Evolutionary conservation across 2,329 filamentous ascomycete genomes (phyloP).

Genomic region (Juglanconis juglandina): DNA sequence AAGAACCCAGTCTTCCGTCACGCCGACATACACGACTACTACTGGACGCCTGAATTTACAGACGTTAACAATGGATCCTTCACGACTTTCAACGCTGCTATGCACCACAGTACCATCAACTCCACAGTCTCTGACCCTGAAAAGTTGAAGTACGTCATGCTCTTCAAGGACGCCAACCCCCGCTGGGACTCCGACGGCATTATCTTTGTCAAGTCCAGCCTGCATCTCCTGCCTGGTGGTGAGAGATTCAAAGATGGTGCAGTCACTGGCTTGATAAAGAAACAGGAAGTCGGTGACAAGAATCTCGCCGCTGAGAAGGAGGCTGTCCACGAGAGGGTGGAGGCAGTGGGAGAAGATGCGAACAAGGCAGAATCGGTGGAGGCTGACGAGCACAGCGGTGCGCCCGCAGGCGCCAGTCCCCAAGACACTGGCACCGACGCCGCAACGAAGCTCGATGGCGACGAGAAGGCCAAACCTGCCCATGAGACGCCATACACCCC

Average conservation of each 20-base stretch:
- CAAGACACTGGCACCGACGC: not conserved
- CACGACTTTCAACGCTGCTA: too few species aligned
- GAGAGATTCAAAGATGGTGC: not conserved
- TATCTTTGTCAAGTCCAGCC: constrained; percentile 1
- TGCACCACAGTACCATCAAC: not conserved
- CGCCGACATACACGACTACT: not conserved
- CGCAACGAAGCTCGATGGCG: not conserved
- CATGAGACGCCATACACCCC: not conserved
- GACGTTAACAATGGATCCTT: not conserved
- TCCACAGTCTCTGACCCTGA: not conserved
- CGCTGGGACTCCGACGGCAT: not conserved
- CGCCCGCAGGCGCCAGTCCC: too few species aligned
- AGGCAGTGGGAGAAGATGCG: too few species aligned
- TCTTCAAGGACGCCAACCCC: not conserved
- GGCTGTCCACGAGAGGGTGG: too few species aligned
- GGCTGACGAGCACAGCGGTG: too few species aligned
- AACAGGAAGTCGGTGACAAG: too few species aligned
- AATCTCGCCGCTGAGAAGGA: not conserved
- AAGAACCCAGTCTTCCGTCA: not conserved
- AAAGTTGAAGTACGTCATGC: not conserved
- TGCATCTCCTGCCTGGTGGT: not conserved
- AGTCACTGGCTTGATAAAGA: not conserved
- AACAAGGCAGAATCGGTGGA: too few species aligned
- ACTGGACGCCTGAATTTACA: not conserved
- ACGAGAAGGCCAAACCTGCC: not conserved